Conservation (phyloP, 257 asterid genomes). For the Nicotiana tomentosiformis region DNA sequence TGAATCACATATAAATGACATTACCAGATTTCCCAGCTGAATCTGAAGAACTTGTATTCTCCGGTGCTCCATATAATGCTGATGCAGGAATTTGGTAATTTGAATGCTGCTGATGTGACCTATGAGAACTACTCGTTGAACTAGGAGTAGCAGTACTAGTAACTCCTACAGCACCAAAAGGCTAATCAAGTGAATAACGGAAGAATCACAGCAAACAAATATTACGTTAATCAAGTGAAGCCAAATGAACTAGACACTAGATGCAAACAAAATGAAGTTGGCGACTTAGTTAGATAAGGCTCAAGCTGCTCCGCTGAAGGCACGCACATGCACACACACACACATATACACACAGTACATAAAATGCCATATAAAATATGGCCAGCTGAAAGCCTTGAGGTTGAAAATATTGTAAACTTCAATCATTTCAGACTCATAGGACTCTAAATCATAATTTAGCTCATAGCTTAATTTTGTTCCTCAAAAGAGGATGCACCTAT, state of each 20-base stretch:
- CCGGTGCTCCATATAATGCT: slow-evolving; percentile 58
- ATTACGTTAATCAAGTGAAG: background rate
- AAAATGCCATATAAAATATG: background rate
- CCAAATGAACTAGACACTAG: background rate
- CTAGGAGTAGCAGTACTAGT: slow-evolving; percentile 24
- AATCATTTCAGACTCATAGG: background rate
- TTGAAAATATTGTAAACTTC: background rate
- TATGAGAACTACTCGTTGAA: slow-evolving; percentile 35
- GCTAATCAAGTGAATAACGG: background rate
- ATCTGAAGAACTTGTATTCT: slow-evolving; percentile 32
- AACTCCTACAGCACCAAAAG: slow-evolving; percentile 21
- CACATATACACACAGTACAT: background rate
- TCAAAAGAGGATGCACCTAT: background rate
- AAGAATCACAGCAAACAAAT: background rate
- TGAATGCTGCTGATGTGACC: slow-evolving; percentile 38
- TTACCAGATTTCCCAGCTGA: slow-evolving; percentile 48
- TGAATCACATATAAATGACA: background rate
- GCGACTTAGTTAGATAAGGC: background rate
- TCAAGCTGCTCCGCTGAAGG: background rate
- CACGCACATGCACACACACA: background rate
- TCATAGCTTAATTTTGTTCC: background rate
- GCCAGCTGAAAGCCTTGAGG: background rate
- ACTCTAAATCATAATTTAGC: background rate
- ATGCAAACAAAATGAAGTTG: background rate
- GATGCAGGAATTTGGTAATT: slow-evolving; percentile 68